Evolutionary conservation across 1,139 yeast genomes (phyloP).

Genomic region (Taphrina wiesneri): DNA sequence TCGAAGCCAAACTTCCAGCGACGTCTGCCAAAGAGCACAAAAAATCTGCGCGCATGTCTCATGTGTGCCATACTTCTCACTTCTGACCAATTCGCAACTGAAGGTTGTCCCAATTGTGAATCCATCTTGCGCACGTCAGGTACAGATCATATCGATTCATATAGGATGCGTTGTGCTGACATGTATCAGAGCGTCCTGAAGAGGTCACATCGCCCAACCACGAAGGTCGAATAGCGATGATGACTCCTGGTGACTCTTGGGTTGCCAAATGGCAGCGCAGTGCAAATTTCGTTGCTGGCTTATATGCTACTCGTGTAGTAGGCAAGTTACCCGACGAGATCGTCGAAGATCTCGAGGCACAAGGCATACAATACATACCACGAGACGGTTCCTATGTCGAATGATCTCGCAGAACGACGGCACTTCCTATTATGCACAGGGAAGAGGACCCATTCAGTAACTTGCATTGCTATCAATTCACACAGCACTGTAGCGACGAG

Average conservation of each 20-base stretch:
- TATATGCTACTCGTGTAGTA: slow-evolving; percentile 86
- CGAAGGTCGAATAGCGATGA: slow-evolving; percentile 91
- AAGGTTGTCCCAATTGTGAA: slow-evolving; percentile 85
- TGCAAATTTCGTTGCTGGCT: slow-evolving; percentile 83
- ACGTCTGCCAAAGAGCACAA: slow-evolving; percentile 18
- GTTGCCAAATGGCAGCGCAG: slow-evolving; percentile 92
- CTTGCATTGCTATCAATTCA: background rate
- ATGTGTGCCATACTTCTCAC: slow-evolving; percentile 80
- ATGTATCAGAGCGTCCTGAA: slow-evolving; percentile 16
- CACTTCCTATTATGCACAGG: background rate
- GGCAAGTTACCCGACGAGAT: slow-evolving; percentile 91
- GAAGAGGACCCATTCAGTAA: no score
- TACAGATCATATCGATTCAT: slow-evolving; percentile 40
- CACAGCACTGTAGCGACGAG: background rate
- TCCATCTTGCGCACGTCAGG: slow-evolving; percentile 58
- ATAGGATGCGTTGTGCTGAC: slow-evolving; percentile 80
- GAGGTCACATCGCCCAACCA: slow-evolving; percentile 59
- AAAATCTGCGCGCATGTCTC: slow-evolving; percentile 78
- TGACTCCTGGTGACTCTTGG: slow-evolving; percentile 88
- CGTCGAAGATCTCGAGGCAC: slow-evolving; percentile 66
- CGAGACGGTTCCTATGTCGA: slow-evolving; percentile 95
- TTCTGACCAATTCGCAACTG: slow-evolving; percentile 58
- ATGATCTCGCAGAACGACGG: slow-evolving; percentile 43
- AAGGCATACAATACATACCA: slow-evolving; percentile 83
- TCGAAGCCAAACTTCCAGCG: background rate